phyloP scores from a whole-genome alignment of 139 green algal genomes.

The Bryopsis sp. region DNA sequence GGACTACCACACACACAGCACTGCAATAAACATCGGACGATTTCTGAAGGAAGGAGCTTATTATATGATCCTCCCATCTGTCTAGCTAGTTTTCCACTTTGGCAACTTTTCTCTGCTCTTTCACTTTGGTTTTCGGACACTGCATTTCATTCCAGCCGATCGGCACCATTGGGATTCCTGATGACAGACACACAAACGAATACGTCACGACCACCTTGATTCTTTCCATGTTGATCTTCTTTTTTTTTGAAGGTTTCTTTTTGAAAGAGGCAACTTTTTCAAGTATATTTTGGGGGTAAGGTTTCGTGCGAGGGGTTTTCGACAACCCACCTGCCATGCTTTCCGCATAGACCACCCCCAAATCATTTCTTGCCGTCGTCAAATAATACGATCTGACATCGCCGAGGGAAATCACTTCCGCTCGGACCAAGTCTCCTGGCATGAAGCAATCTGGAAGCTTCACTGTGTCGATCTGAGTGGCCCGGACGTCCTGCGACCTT shows the following conservation, averaged over 20 bases:
- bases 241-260: slow-evolving; percentile 11
- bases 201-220: neutral
- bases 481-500: slow-evolving; percentile 63
- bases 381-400: slow-evolving; percentile 81
- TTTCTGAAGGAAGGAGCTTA: no score
- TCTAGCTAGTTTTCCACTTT: no score
- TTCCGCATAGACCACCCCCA: slow-evolving; percentile 83
- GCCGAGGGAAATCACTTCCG: slow-evolving; percentile 64
- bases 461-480: slow-evolving; percentile 77
- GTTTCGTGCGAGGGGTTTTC: neutral
- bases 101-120: slow-evolving; percentile 77
- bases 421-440: slow-evolving; percentile 75
- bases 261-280: neutral
- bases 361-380: slow-evolving; percentile 76
- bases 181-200: neutral
- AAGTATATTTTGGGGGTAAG: neutral
- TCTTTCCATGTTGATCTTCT: neutral
- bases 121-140: slow-evolving; percentile 53
- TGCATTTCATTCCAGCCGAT: slow-evolving; percentile 74
- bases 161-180: slow-evolving; percentile 62
- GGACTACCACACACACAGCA: no score
- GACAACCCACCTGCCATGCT: slow-evolving; percentile 39
- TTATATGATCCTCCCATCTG: no score
- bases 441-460: slow-evolving; percentile 75
- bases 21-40: no score